Base-by-base conservation (phyloP, 2,329 filamentous ascomycete species). In the Colletotrichum gloeosporioides region DNA sequence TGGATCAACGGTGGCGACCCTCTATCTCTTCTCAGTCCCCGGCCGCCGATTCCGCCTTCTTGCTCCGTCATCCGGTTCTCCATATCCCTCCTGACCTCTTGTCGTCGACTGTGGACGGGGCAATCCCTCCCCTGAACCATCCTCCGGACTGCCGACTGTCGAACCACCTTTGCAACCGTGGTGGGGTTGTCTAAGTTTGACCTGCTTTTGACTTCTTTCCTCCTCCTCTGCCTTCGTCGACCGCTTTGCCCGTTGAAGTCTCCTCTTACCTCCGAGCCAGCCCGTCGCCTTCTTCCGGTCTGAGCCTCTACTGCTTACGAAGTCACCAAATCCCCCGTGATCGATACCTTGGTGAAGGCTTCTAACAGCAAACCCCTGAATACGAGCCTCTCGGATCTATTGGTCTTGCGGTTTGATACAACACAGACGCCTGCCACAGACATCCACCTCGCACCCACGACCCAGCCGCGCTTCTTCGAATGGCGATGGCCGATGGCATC, bases 401-500 rank as follows among this genome's bases (percentile, higher is more conserved):
- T 68, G 34, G 32, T 61, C 8, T 64, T 39, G 29, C 74, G 59
- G 25, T 66, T 67, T 67, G 39, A 49, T 27, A 55, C 31, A 59
- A 62, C 31, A 64, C 9, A 32, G 22, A 53, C 68, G 39, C 27
- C 36, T 39, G 5, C 7, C 25, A 18, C 34, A 34, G 44, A 69
- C 57, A 49, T n/a, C 32, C 5, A 31, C 29, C n/a, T 39, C 39
- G 31, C 25, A 29, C 29, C 16, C 22, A 29, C 64, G 65, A 69
- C 29, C 49, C 57, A 64, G n/a, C 15, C 29, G 31, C 49, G 44
- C 34, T 59, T 74, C 64, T 66, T 71, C 77, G 75, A 74, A 78
- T 78, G 77, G 77, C 77, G 68, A 78, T 78, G 77, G 75, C 77
- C 39, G 77, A 78, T 68, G 75, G 66, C 31, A 71, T 77, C 32